Percentiles rank a stretch among this genome's conserved stretches.
Evolutionary conservation across 192 early-diverging fungal species (phyloP).

Genomic region (Chytriomyces confervae): DNA sequence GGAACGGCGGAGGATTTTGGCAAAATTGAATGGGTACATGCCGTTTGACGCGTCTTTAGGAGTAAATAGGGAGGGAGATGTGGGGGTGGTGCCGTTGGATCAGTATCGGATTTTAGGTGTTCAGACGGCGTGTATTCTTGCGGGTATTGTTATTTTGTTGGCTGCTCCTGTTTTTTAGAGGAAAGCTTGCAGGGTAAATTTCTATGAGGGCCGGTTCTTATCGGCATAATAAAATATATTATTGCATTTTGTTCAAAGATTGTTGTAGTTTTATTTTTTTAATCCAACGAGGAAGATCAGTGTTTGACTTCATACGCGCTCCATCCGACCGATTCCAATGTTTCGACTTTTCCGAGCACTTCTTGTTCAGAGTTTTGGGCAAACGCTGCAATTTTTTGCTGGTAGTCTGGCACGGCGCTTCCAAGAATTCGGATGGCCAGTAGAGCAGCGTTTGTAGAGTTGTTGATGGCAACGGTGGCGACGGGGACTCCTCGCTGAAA

Average conservation of each 20-base stretch:
- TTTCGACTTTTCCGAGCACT: constrained; percentile 87
- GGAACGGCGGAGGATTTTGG: background rate
- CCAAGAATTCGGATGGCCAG: constrained; percentile 92
- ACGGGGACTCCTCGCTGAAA: constrained; percentile 94
- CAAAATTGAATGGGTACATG: background rate
- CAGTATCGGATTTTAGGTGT: background rate
- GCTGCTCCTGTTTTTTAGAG: background rate
- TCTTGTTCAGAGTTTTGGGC: constrained; percentile 82
- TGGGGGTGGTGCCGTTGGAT: background rate
- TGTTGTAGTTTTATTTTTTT: background rate
- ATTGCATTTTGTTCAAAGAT: background rate
- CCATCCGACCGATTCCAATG: constrained; percentile 81
- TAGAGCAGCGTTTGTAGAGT: constrained; percentile 94
- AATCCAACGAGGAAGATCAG: background rate
- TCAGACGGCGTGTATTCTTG: background rate
- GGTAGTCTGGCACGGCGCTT: constrained; percentile 73
- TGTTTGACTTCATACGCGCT: constrained; percentile 65
- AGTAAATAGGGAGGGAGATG: background rate
- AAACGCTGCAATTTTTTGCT: constrained; percentile 80
- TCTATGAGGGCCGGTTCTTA: no score
- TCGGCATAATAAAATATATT: no score
- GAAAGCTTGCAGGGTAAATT: no score
- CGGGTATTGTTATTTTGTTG: background rate
- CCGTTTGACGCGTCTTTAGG: background rate
- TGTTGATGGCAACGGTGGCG: constrained; percentile 98